Conservation (phyloP, 1,284 basidiomycete species). For the Caloboletus firmus region DNA sequence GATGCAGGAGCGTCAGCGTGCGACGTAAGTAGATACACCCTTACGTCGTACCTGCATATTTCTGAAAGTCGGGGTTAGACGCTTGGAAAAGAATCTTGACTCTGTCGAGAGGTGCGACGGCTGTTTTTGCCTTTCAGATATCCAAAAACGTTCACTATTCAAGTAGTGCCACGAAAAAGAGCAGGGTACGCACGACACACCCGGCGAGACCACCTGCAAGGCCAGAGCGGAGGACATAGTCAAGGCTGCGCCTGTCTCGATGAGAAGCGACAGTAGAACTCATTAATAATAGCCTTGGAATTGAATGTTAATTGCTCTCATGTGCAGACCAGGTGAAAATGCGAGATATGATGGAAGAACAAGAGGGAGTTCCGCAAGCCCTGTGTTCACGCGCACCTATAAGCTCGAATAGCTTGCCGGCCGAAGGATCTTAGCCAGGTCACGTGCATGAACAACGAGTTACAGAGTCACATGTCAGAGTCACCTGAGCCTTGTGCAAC, state of each 20-base stretch:
- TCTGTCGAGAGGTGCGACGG: conserved; percentile 94
- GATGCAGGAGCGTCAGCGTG: not conserved
- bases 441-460: conserved; percentile 7
- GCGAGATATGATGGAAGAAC: not conserved
- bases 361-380: not conserved
- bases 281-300: conserved; percentile 26
- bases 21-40: conserved; percentile 1
- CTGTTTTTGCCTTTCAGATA: conserved; percentile 81
- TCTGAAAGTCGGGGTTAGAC: conserved; percentile 91
- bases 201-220: conserved; percentile 92
- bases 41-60: conserved; percentile 76
- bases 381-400: not conserved
- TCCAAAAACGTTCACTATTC: conserved; percentile 9
- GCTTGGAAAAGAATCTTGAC: conserved; percentile 99
- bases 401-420: not conserved
- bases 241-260: conserved; percentile 67
- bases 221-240: conserved; percentile 79
- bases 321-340: conserved; percentile 4
- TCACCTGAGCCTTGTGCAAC: too few species aligned
- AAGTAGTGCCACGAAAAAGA: conserved; percentile 7
- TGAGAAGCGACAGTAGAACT: conserved; percentile 38
- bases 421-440: conserved; percentile 16
- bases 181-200: conserved; percentile 73
- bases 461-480: not conserved
- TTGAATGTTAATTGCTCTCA: conserved; percentile 14